Evolutionary conservation across 73 alveolate species (phyloP).

Genomic region (Blepharisma stoltei): DNA sequence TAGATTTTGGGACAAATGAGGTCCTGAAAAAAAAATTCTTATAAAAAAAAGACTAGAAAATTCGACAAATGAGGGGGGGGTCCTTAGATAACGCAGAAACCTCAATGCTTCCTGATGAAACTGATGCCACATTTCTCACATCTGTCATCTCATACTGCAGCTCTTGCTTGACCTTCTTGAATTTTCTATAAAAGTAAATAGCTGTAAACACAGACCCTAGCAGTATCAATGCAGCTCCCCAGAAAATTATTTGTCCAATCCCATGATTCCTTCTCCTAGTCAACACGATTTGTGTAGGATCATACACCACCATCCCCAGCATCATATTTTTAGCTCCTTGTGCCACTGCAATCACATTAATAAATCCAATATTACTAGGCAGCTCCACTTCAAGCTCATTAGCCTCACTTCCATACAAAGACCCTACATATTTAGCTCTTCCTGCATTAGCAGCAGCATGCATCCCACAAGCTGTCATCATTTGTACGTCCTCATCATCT

Average conservation of each 20-base stretch:
- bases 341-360: conserved; percentile 2
- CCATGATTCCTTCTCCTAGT: not conserved
- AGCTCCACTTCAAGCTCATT: not conserved
- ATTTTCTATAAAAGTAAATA: conserved; percentile 20
- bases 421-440: not conserved
- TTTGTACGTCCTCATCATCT: not conserved
- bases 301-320: not conserved
- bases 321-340: not conserved
- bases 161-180: not conserved
- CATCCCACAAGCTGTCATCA: conserved; percentile 28
- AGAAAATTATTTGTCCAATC: not conserved
- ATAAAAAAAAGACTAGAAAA: too few relatives aligned
- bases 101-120: not conserved
- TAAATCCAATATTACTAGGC: not conserved
- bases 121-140: conserved; percentile 9
- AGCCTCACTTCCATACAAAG: not conserved
- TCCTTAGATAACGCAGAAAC: not conserved
- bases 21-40: too few relatives aligned
- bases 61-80: too few relatives aligned
- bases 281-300: not conserved
- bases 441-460: not conserved
- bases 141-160: conserved; percentile 12
- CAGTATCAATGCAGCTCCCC: not conserved
- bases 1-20: too few relatives aligned
- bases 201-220: not conserved